Evolutionary conservation across 1,139 yeast genomes (phyloP).

Genomic region (Yamadazyma triangularis): DNA sequence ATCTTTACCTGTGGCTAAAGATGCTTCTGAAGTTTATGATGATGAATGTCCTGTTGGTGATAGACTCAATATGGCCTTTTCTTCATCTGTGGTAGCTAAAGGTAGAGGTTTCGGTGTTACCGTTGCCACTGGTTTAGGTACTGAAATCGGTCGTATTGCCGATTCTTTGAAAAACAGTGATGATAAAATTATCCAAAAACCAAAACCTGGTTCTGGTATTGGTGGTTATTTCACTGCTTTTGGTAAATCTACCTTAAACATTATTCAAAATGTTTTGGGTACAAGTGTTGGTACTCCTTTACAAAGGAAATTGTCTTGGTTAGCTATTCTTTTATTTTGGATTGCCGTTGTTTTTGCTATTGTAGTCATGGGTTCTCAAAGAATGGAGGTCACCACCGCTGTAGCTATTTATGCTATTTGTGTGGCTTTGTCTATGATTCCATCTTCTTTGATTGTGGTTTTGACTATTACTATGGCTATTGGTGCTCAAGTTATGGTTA

Average conservation of each 20-base stretch:
- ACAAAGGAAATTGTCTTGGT: constrained; percentile 25
- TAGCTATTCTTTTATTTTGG: constrained; percentile 33
- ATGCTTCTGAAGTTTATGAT: constrained; percentile 16
- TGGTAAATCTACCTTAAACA: constrained; percentile 23
- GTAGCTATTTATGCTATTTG: constrained; percentile 40
- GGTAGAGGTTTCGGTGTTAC: constrained; percentile 48
- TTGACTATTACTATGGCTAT: constrained; percentile 48
- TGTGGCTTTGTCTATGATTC: constrained; percentile 51
- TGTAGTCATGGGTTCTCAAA: constrained; percentile 35
- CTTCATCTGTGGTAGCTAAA: constrained; percentile 41
- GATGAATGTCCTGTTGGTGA: constrained; percentile 25
- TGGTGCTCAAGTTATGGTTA: constrained; percentile 46
- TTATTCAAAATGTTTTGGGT: constrained; percentile 4
- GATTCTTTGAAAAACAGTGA: constrained; percentile 11
- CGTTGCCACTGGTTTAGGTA: constrained; percentile 40
- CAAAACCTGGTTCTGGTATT: constrained; percentile 21
- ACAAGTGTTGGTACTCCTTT: constrained; percentile 6
- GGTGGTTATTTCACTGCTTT: constrained; percentile 33
- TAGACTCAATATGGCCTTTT: constrained; percentile 42
- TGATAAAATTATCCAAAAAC: constrained; percentile 8
- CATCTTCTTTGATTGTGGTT: constrained; percentile 53
- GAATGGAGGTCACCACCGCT: constrained; percentile 32
- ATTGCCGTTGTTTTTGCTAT: constrained; percentile 37
- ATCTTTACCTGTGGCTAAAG: constrained; percentile 11
- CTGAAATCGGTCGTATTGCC: constrained; percentile 50